Evolutionary conservation across 2,329 filamentous ascomycete genomes (phyloP), one percentile per base, ranked within the genome.

Genomic region (Hypoxylon sp.): DNA sequence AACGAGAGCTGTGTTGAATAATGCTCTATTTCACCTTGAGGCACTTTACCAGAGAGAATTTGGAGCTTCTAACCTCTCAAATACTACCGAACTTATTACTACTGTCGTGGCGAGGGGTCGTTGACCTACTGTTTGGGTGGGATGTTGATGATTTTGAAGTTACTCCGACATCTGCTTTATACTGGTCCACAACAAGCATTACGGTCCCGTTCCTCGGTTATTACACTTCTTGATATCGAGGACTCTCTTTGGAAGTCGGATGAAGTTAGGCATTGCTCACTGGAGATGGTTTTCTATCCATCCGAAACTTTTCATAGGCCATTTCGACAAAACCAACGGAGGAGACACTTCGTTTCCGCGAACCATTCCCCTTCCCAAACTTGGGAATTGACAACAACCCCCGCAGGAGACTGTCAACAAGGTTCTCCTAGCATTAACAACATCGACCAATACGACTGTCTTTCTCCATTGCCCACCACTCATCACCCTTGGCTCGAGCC

Each of bases 51-150:
- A 17, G 14, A 31, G 40, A 46, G 44, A 37, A 6, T 30, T 33
- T 35, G 10, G 17, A 20, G 33, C 46, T 6, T 40, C 5, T 44
- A 17, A 33, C 20, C 55, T 11, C 33, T 11, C 25, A n/a, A 27
- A 59, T 40, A 48, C 44, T 33, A 49, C 17, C 55, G 3, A 49
- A n/a, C 30, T 49, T 20, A 13, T 46, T 17, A n/a, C 25, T 46
- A 46, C 30, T 7, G 25, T 49, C 11, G n/a, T 49, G 7, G 20
- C 27, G 25, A 17, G 3, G 54, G 37, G 3, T 22, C 7, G 20
- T 46, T 14, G n/a, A 10, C 6, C 33, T 20, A 11, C 20, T 11
- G 22, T 10, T 7, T 56, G 11, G 51, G 17, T 46, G 14, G 27
- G 17, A 44, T 44, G 20, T 31, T 46, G 14, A 46, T 44, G 7